Evolutionary conservation across 108 stramenopile species (phyloP).

Genomic region (Aurantiochytrium sp.): DNA sequence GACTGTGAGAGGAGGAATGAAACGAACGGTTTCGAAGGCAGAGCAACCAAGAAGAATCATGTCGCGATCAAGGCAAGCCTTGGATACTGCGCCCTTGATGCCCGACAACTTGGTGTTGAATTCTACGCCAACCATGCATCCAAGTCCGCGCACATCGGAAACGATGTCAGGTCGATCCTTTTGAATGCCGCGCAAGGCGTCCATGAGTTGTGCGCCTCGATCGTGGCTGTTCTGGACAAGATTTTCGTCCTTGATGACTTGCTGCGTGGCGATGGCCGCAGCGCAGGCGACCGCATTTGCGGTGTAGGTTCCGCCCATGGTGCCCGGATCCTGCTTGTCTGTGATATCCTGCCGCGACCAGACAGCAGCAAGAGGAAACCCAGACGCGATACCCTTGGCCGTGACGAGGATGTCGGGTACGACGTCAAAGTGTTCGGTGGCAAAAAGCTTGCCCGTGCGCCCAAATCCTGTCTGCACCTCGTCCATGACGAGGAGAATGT

Average conservation of each 20-base stretch:
- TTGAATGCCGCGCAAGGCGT: slow-evolving; percentile 34
- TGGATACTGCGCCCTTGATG: slow-evolving; percentile 24
- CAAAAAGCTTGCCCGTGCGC: slow-evolving; percentile 24
- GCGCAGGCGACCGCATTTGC: slow-evolving; percentile 61
- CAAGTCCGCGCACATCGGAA: slow-evolving; percentile 56
- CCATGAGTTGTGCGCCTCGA: slow-evolving; percentile 42
- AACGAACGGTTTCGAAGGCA: slow-evolving; percentile 27
- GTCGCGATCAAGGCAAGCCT: slow-evolving; percentile 24
- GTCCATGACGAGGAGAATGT: slow-evolving; percentile 35
- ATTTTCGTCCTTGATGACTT: slow-evolving; percentile 47
- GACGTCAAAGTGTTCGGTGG: slow-evolving; percentile 30
- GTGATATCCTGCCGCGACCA: slow-evolving; percentile 51
- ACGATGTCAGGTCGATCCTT: slow-evolving; percentile 33
- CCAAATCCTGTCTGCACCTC: slow-evolving; percentile 39
- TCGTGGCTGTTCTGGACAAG: slow-evolving; percentile 43
- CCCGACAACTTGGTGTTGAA: slow-evolving; percentile 37
- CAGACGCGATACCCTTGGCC: slow-evolving; percentile 64
- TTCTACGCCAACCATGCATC: slow-evolving; percentile 62
- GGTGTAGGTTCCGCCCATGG: slow-evolving; percentile 62
- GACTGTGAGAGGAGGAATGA: slow-evolving; percentile 39
- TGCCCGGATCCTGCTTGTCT: slow-evolving; percentile 49
- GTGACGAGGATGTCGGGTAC: slow-evolving; percentile 60
- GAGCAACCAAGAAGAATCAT: slow-evolving; percentile 30
- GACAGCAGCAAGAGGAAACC: slow-evolving; percentile 60
- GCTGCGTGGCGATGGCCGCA: slow-evolving; percentile 55